Percentiles rank a stretch among this genome's conserved stretches.
phyloP scores from a whole-genome alignment of 2,329 filamentous ascomycete species.

The Aspergillus neoniger region DNA sequence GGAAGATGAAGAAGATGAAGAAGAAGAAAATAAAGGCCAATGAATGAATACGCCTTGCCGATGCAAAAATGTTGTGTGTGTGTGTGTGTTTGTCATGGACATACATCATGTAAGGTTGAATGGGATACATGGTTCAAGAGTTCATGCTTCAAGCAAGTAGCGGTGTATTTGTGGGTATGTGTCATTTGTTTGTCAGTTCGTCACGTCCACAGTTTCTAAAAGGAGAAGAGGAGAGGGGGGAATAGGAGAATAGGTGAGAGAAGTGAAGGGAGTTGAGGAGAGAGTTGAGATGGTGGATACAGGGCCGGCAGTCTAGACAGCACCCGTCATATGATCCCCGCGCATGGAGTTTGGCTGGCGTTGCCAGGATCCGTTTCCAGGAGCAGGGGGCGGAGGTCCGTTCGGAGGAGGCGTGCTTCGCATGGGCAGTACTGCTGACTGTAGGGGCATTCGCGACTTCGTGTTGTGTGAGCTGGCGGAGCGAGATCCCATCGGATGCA shows the following conservation, averaged over 20 bases:
- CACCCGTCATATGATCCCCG: constrained; percentile 21
- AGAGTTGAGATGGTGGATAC: no score
- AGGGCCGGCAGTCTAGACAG: constrained; percentile 6
- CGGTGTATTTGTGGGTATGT: not conserved
- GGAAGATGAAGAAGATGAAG: not conserved
- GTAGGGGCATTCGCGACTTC: constrained; percentile 37
- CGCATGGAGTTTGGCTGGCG: constrained; percentile 27
- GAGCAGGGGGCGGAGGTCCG: constrained; percentile 62
- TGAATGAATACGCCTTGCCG: constrained; percentile 26
- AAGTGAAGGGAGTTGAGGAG: not conserved
- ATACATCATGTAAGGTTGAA: constrained; percentile 3
- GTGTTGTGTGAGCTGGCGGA: constrained; percentile 42
- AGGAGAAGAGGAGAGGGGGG: not conserved
- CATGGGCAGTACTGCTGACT: constrained; percentile 65
- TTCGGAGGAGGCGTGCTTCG: constrained; percentile 61
- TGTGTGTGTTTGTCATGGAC: constrained; percentile 1
- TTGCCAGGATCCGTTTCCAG: constrained; percentile 29
- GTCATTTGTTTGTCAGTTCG: constrained; percentile 2
- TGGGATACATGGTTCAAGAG: constrained; percentile 18
- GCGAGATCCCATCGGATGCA: constrained; percentile 42
- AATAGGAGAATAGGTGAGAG: not conserved
- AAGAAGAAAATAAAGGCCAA: constrained; percentile 1
- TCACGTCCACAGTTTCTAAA: constrained; percentile 1
- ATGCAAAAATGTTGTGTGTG: constrained; percentile 18
- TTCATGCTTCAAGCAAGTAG: constrained; percentile 13